phyloP scores from a whole-genome alignment of 352 stramenopile species.

The Globisporangium cylindrosporum region DNA sequence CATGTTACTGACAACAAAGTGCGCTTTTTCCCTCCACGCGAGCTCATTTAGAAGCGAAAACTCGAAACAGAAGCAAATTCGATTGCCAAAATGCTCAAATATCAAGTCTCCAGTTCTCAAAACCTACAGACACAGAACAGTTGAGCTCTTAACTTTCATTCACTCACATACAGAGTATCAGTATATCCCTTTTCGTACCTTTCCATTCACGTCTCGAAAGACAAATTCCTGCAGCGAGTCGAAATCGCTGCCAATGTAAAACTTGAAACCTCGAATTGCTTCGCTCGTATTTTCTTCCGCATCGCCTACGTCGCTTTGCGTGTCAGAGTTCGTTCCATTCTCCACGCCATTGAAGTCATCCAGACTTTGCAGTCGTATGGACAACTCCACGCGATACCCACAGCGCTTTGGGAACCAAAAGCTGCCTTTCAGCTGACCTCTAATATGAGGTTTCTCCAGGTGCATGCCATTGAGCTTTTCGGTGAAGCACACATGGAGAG shows the following conservation, averaged over 20 bases:
- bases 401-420: conserved; percentile 56
- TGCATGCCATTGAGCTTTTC: conserved; percentile 22
- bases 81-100: conserved; percentile 63
- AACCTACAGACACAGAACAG: conserved; percentile 12
- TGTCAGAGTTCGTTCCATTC: not conserved
- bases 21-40: conserved; percentile 12
- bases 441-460: conserved; percentile 19
- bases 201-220: conserved; percentile 40
- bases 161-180: not conserved
- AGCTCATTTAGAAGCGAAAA: conserved; percentile 25
- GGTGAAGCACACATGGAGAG: conserved; percentile 28
- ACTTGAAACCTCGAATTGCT: conserved; percentile 21
- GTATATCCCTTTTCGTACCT: conserved; percentile 21
- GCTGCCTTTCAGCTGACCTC: conserved; percentile 28
- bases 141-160: no score
- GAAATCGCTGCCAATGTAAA: conserved; percentile 58
- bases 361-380: conserved; percentile 12
- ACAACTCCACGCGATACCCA: conserved; percentile 42
- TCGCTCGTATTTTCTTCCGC: not conserved
- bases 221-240: conserved; percentile 49
- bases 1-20: conserved; percentile 15
- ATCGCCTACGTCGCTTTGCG: not conserved
- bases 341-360: not conserved
- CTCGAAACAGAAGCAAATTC: conserved; percentile 65
- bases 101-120: conserved; percentile 27